These are phyloP conservation scores for Diutina siamensis DNA, from an alignment of 1,139 yeast genomes.

Conservation along the genomic window DNA sequence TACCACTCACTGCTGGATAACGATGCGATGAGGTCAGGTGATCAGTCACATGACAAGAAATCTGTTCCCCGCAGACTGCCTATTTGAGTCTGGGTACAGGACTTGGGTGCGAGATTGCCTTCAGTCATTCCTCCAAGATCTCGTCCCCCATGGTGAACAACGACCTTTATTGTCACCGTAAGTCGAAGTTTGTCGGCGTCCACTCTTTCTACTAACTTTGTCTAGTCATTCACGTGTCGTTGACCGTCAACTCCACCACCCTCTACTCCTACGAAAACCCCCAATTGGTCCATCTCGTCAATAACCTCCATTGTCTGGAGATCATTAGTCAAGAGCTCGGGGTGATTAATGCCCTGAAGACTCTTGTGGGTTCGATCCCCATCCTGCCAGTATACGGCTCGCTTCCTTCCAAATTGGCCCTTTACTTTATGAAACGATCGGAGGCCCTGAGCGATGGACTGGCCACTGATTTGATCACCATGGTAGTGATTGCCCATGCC, in stretches of 20 bases:
- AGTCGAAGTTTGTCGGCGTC: constrained; percentile 10
- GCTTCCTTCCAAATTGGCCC: constrained; percentile 19
- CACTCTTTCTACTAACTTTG: constrained; percentile 8
- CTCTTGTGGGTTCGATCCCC: constrained; percentile 33
- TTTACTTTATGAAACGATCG: constrained; percentile 40
- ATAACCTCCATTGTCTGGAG: constrained; percentile 40
- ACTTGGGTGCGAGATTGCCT: too few species aligned
- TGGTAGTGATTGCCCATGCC: constrained; percentile 34
- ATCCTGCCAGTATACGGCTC: constrained; percentile 13
- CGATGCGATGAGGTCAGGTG: constrained; percentile 4
- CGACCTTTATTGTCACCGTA: constrained; percentile 23
- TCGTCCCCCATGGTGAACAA: constrained; percentile 12
- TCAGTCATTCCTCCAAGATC: not conserved
- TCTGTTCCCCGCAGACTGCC: too few species aligned
- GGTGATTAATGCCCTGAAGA: constrained; percentile 35
- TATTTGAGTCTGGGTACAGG: not conserved
- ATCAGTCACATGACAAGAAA: not conserved
- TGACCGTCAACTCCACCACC: constrained; percentile 44
- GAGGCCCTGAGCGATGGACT: constrained; percentile 31
- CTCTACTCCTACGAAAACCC: constrained; percentile 43
- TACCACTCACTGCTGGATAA: not conserved
- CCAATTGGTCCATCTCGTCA: constrained; percentile 24
- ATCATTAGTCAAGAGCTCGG: constrained; percentile 46
- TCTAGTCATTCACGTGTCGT: constrained; percentile 32
- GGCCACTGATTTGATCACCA: constrained; percentile 35